These are phyloP conservation scores for Ogataea haglerorum DNA, from an alignment of 805 yeast species.

Conservation along the genomic window DNA sequence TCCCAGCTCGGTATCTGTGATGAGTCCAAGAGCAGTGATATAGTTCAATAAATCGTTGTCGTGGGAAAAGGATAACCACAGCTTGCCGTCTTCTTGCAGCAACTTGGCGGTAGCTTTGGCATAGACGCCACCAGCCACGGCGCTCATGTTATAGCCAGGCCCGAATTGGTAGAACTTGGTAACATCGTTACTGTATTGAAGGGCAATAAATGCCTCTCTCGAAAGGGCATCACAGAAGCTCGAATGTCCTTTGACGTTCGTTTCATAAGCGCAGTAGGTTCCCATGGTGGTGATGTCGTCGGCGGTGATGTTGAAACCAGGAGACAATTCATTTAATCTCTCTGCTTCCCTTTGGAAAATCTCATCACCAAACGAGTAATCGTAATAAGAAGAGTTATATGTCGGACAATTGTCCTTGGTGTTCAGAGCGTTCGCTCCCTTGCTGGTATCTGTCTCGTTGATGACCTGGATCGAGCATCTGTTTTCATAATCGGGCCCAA, in stretches of 20 bases:
- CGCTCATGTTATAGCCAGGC: constrained; percentile 55
- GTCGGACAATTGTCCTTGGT: constrained; percentile 23
- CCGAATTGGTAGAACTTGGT: constrained; percentile 55
- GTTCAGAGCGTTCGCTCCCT: constrained; percentile 56
- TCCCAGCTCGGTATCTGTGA: constrained; percentile 37
- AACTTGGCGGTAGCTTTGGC: constrained; percentile 39
- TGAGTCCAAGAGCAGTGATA: constrained; percentile 60
- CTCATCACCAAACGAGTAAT: constrained; percentile 18
- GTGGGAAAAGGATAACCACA: constrained; percentile 68
- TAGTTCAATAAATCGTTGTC: constrained; percentile 59
- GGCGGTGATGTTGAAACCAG: constrained; percentile 47
- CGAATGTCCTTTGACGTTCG: constrained; percentile 63
- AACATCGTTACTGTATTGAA: constrained; percentile 56
- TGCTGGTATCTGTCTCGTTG: constrained; percentile 38
- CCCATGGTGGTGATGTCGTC: constrained; percentile 51
- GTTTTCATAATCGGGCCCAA: constrained; percentile 38
- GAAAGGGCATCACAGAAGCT: constrained; percentile 63
- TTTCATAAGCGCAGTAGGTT: constrained; percentile 65
- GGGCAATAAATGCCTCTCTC: constrained; percentile 57
- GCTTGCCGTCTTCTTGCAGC: constrained; percentile 4
- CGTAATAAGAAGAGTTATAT: constrained; percentile 27
- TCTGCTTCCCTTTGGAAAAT: constrained; percentile 43
- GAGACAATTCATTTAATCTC: constrained; percentile 52
- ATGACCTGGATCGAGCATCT: constrained; percentile 39
- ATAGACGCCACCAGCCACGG: constrained; percentile 55